A percentile compares a stretch with the other conserved stretches of the same genome.
Conservation (phyloP, 441 rosid species). For the Eutrema salsugineum region DNA sequence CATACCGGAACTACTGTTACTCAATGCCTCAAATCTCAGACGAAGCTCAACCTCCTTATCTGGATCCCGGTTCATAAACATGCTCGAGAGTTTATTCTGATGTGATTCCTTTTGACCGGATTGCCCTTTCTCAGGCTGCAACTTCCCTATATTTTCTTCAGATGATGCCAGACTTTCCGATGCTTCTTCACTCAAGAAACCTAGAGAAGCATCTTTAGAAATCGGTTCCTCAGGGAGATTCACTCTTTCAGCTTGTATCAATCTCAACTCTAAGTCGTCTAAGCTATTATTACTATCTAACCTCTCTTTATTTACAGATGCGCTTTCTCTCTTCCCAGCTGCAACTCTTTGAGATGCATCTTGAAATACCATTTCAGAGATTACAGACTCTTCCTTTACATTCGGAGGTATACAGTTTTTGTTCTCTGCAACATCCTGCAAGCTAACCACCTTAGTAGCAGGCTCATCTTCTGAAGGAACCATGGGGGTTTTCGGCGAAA, state of each 20-base stretch:
- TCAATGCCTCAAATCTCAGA: constrained; percentile 10
- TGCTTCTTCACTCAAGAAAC: neutral
- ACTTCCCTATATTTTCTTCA: neutral
- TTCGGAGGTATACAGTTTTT: neutral
- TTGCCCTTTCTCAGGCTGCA: neutral
- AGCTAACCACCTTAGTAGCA: neutral
- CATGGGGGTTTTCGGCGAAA: neutral
- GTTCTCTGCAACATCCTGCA: neutral
- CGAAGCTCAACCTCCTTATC: neutral
- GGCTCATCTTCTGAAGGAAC: neutral
- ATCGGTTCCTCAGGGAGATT: neutral
- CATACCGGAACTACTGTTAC: neutral
- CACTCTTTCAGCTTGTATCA: neutral
- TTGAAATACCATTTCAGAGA: neutral
- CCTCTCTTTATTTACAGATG: neutral
- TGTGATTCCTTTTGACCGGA: neutral
- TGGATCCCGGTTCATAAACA: neutral
- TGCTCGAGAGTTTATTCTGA: neutral
- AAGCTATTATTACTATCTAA: constrained; percentile 2
- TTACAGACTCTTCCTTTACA: neutral
- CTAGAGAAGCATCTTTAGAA: neutral
- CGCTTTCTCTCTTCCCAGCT: neutral
- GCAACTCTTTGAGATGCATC: neutral
- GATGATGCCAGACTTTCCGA: neutral
- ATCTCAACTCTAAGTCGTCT: neutral